Evolutionary conservation across 1,284 basidiomycete species (phyloP).

Genomic region (Tilletia setariae): DNA sequence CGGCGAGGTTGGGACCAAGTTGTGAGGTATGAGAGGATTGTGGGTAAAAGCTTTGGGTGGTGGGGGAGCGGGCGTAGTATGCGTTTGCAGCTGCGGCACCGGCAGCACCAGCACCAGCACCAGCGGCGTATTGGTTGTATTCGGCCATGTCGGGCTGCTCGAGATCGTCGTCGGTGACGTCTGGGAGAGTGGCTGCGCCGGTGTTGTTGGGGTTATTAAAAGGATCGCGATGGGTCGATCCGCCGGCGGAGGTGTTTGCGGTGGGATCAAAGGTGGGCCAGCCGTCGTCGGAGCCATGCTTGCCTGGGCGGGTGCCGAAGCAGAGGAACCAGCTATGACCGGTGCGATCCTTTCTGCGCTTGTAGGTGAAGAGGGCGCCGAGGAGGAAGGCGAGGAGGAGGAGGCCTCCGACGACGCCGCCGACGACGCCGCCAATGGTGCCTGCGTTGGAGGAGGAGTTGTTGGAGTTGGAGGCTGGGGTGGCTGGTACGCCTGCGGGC

Average conservation of each 20-base stretch:
- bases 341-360: slow-evolving; percentile 33
- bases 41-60: slow-evolving; percentile 24
- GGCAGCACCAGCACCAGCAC: slow-evolving; percentile 22
- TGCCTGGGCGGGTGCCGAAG: slow-evolving; percentile 33
- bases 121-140: slow-evolving; percentile 20
- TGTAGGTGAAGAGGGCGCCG: slow-evolving; percentile 22
- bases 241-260: background rate
- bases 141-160: background rate
- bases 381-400: slow-evolving; percentile 32
- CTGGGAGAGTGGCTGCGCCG: background rate
- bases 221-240: background rate
- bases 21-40: slow-evolving; percentile 30
- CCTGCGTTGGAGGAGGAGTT: slow-evolving; percentile 35
- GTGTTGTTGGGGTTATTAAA: too few species aligned
- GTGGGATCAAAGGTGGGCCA: slow-evolving; percentile 41
- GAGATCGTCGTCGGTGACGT: slow-evolving; percentile 11
- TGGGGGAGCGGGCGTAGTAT: slow-evolving; percentile 22
- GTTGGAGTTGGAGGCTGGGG: slow-evolving; percentile 24
- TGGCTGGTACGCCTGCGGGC: slow-evolving; percentile 29
- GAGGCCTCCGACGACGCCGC: slow-evolving; percentile 43
- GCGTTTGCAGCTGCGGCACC: slow-evolving; percentile 27
- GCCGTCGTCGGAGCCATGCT: slow-evolving; percentile 29
- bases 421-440: slow-evolving; percentile 44
- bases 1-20: slow-evolving; percentile 29
- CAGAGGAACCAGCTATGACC: slow-evolving; percentile 44